Conservation (phyloP, 768 basidiomycete species). For the Goffeauzyma gilvescens region DNA sequence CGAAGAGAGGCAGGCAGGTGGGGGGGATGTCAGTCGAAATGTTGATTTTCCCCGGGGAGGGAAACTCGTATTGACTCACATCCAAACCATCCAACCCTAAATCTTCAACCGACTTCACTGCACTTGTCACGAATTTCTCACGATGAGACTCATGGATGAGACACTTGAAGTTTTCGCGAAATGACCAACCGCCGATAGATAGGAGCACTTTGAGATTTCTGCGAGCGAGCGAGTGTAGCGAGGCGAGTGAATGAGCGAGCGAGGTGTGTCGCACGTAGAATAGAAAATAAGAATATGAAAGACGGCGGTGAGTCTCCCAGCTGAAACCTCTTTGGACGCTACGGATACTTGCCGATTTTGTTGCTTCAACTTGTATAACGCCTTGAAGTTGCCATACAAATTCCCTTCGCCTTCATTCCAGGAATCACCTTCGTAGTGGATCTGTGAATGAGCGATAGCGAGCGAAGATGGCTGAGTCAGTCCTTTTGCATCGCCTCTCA, state of each 20-base stretch:
- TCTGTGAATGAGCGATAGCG: too few species aligned
- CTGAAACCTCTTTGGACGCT: too few species aligned
- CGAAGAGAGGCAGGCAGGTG: too few species aligned
- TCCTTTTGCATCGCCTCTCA: neutral
- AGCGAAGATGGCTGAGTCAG: neutral
- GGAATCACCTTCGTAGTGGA: constrained; percentile 83
- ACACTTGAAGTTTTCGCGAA: constrained; percentile 48
- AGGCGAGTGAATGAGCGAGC: neutral
- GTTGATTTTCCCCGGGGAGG: neutral
- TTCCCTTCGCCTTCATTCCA: constrained; percentile 85
- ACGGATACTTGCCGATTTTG: too few species aligned
- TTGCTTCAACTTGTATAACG: constrained; percentile 78
- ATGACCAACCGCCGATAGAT: constrained; percentile 70
- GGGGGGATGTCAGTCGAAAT: neutral
- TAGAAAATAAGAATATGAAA: neutral
- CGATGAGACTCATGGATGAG: constrained; percentile 48
- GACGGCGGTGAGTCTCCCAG: too few species aligned
- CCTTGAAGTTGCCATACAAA: constrained; percentile 88
- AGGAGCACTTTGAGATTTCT: constrained; percentile 43
- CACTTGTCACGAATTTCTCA: constrained; percentile 57
- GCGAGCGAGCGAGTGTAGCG: neutral
- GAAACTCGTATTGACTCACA: neutral
- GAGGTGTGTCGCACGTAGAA: neutral
- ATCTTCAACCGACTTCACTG: constrained; percentile 65
- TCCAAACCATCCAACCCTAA: constrained; percentile 65